phyloP scores from a whole-genome alignment of 2,329 filamentous ascomycete genomes.

The Beauveria caledonica region DNA sequence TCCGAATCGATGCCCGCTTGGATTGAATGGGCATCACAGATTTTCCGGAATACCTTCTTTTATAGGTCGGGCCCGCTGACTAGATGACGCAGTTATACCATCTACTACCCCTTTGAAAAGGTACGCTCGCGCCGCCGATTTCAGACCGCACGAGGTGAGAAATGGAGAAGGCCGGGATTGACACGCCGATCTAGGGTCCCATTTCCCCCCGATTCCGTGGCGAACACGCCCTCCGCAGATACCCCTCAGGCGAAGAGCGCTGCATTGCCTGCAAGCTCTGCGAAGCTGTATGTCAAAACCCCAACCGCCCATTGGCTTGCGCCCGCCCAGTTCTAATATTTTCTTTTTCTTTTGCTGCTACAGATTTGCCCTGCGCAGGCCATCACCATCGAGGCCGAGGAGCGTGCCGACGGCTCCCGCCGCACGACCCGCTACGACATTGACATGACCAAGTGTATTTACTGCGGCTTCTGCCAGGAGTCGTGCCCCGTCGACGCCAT shows the following conservation, averaged over 20 bases:
- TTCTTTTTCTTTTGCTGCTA: not conserved
- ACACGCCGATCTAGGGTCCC: constrained; percentile 51
- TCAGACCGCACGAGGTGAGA: not conserved
- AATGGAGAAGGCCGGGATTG: not conserved
- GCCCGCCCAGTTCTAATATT: not conserved
- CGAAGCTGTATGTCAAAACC: constrained; percentile 57
- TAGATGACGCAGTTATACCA: constrained; percentile 68
- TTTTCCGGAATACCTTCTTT: not conserved
- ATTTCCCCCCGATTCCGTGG: constrained; percentile 97
- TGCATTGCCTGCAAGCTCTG: constrained; percentile 99
- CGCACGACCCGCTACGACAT: constrained; percentile 97
- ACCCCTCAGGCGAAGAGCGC: constrained; percentile 94
- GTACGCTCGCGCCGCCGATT: constrained; percentile 26
- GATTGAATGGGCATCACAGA: not conserved
- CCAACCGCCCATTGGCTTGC: not conserved
- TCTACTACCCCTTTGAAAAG: constrained; percentile 98
- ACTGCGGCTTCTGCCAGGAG: constrained; percentile 99
- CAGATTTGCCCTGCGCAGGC: constrained; percentile 92
- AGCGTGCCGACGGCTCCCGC: constrained; percentile 90
- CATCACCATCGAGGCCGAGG: constrained; percentile 98
- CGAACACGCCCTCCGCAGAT: constrained; percentile 91
- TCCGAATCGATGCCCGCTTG: not conserved
- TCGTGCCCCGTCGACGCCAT: constrained; percentile 96
- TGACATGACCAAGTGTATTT: constrained; percentile 99
- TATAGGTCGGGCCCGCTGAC: constrained; percentile 3